Conservation (phyloP, 2,329 filamentous ascomycete genomes). For the Chaetoscypha palmicola region DNA sequence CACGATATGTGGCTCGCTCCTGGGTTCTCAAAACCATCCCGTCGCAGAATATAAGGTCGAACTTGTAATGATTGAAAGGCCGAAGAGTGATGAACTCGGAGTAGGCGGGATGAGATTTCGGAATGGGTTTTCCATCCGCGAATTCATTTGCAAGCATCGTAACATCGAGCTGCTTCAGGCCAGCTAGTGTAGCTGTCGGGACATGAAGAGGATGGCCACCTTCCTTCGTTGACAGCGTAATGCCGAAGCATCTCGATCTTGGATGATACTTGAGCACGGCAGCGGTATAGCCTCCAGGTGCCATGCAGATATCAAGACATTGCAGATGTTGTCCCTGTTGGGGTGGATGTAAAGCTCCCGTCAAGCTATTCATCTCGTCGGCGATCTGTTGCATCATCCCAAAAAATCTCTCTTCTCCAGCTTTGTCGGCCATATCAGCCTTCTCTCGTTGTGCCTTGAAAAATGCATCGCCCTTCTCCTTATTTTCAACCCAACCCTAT, state of each 20-base stretch:
- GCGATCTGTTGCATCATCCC: slow-evolving; percentile 39
- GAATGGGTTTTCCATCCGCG: slow-evolving; percentile 11
- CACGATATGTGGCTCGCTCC: slow-evolving; percentile 16
- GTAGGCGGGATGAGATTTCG: slow-evolving; percentile 12
- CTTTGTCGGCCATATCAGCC: slow-evolving; percentile 31
- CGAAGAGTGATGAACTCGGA: slow-evolving; percentile 11
- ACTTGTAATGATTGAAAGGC: slow-evolving; percentile 20
- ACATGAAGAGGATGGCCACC: slow-evolving; percentile 23
- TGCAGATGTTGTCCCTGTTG: slow-evolving; percentile 5
- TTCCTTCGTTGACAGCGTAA: slow-evolving; percentile 16
- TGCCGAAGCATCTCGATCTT: slow-evolving; percentile 6
- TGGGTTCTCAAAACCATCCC: slow-evolving; percentile 24
- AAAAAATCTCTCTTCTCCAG: slow-evolving; percentile 31
- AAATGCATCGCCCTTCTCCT: slow-evolving; percentile 35
- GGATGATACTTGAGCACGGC: slow-evolving; percentile 7
- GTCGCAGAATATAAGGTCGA: slow-evolving; percentile 26
- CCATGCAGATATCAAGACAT: slow-evolving; percentile 27
- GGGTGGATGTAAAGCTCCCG: slow-evolving; percentile 7
- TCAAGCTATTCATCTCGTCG: slow-evolving; percentile 34
- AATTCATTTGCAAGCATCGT: slow-evolving; percentile 20
- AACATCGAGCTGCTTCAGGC: slow-evolving; percentile 13
- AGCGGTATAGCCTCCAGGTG: slow-evolving; percentile 11
- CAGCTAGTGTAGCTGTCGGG: neutral
- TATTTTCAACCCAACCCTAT: slow-evolving; percentile 39
- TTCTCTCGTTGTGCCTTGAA: slow-evolving; percentile 36